A percentile compares a stretch with the other conserved stretches of the same genome.
phyloP scores from a whole-genome alignment of 805 yeast species.

The Candida maris region DNA sequence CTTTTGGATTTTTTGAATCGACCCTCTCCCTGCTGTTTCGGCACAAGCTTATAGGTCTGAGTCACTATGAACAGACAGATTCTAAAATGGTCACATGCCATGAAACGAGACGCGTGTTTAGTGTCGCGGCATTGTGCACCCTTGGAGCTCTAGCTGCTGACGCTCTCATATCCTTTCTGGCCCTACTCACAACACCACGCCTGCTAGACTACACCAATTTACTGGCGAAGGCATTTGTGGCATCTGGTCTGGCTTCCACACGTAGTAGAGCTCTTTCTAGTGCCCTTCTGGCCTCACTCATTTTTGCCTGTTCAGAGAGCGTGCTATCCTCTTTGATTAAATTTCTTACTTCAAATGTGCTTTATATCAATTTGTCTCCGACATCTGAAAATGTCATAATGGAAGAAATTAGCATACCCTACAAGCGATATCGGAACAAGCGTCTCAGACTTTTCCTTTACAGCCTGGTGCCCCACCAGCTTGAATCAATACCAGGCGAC shows the following conservation, averaged over 20 bases:
- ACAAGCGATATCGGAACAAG: constrained; percentile 17
- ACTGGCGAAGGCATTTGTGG: constrained; percentile 33
- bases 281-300: constrained; percentile 25
- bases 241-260: constrained; percentile 31
- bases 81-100: background rate
- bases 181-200: constrained; percentile 22
- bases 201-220: constrained; percentile 26
- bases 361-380: constrained; percentile 3
- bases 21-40: constrained; percentile 25
- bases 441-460: constrained; percentile 21
- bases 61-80: constrained; percentile 2
- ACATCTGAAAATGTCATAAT: background rate
- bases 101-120: background rate
- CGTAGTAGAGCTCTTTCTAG: constrained; percentile 26
- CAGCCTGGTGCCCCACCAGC: constrained; percentile 18
- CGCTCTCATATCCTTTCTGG: constrained; percentile 13
- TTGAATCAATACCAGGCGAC: constrained; percentile 12
- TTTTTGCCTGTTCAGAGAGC: constrained; percentile 19
- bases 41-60: constrained; percentile 23
- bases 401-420: constrained; percentile 13
- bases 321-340: constrained; percentile 1
- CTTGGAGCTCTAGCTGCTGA: constrained; percentile 18
- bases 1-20: constrained; percentile 25
- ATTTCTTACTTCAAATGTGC: constrained; percentile 11
- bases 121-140: constrained; percentile 5